A percentile compares a stretch with the other conserved stretches of the same genome.
Conservation (phyloP, 202 grass and related monocot species). For the Setaria viridis region DNA sequence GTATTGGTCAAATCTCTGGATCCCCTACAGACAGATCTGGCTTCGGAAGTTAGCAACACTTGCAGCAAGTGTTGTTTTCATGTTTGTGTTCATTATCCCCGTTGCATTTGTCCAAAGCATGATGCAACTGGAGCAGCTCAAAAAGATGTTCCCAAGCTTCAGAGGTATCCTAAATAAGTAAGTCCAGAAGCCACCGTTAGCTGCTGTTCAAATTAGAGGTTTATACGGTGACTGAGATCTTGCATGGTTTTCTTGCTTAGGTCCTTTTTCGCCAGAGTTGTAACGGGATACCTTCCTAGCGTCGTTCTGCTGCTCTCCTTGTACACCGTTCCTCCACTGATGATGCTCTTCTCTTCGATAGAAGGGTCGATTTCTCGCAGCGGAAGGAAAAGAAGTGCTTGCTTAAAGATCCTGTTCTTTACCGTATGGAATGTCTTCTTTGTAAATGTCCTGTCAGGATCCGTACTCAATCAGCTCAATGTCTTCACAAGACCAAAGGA, state of each 20-base stretch:
- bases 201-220: constrained; percentile 6
- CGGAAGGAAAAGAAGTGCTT: constrained; percentile 83
- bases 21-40: constrained; percentile 89
- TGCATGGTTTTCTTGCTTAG: constrained; percentile 51
- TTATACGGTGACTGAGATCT: constrained; percentile 18
- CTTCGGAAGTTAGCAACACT: constrained; percentile 70
- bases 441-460: constrained; percentile 90
- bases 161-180: constrained; percentile 66
- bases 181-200: constrained; percentile 44
- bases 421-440: constrained; percentile 97
- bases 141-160: constrained; percentile 61
- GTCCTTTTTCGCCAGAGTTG: constrained; percentile 62
- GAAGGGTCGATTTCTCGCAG: constrained; percentile 92
- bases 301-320: constrained; percentile 77
- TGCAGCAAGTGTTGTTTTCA: constrained; percentile 70
- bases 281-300: constrained; percentile 95
- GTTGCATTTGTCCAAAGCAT: constrained; percentile 90
- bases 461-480: constrained; percentile 70
- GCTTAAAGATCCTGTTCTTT: constrained; percentile 84
- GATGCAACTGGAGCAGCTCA: constrained; percentile 76
- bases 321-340: constrained; percentile 88
- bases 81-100: constrained; percentile 85
- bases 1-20: constrained; percentile 93
- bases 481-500: constrained; percentile 80
- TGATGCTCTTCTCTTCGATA: constrained; percentile 90